Evolutionary conservation across 148 eudicot species (phyloP).

Genomic region (Chenopodium suecicum): DNA sequence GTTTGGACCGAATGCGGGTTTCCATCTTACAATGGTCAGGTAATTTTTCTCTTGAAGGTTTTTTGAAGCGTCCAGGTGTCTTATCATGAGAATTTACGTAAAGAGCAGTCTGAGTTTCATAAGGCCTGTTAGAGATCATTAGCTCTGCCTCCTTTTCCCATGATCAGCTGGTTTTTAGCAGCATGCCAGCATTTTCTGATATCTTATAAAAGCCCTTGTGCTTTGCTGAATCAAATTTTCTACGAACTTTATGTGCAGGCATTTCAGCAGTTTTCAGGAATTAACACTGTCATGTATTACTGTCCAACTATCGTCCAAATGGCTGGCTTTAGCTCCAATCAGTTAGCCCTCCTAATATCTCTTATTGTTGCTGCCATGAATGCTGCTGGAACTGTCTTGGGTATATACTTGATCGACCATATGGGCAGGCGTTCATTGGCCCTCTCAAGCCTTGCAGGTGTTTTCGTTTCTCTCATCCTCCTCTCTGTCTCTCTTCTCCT

Average conservation of each 20-base stretch:
- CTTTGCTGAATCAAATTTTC: constrained; percentile 32
- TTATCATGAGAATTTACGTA: no score
- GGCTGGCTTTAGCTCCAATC: constrained; percentile 89
- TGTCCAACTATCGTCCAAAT: constrained; percentile 93
- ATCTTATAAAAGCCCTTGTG: no score
- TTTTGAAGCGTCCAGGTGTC: no score
- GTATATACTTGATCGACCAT: constrained; percentile 83
- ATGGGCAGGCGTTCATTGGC: constrained; percentile 69
- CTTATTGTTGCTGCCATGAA: constrained; percentile 74
- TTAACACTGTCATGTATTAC: constrained; percentile 95
- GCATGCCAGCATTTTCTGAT: no score
- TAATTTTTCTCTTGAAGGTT: no score
- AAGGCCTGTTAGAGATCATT: no score
- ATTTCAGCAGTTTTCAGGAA: constrained; percentile 89
- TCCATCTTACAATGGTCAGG: no score
- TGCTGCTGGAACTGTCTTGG: constrained; percentile 71
- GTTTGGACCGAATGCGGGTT: no score
- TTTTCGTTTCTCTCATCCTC: constrained; percentile 56
- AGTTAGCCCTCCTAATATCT: constrained; percentile 83
- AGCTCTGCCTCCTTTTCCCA: no score
- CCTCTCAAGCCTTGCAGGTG: constrained; percentile 67
- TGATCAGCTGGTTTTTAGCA: no score
- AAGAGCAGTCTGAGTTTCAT: no score
- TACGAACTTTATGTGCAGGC: constrained; percentile 66
- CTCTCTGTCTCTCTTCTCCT: constrained; percentile 59